These are phyloP conservation scores for Fistulifera pelliculosa DNA, from an alignment of 108 stramenopile species.

Conservation along the genomic window DNA sequence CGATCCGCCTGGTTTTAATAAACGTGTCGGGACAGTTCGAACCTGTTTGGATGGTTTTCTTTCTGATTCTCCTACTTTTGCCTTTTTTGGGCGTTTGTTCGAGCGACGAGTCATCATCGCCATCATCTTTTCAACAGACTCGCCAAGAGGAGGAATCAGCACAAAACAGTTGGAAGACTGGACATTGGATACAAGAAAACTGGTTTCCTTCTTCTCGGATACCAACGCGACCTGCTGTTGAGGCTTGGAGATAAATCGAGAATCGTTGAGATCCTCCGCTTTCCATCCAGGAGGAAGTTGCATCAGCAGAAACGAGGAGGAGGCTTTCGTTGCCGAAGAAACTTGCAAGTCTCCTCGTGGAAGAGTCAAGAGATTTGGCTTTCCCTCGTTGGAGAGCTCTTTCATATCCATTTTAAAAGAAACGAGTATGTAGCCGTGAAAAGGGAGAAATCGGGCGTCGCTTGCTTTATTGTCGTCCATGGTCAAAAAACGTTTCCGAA, in stretches of 20 bases:
- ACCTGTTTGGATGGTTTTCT: neutral
- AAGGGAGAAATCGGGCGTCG: no score
- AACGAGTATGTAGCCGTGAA: no score
- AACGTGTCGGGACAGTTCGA: constrained; percentile 7
- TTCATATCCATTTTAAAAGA: no score
- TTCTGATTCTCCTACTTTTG: no score
- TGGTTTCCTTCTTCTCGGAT: neutral
- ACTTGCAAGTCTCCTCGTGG: constrained; percentile 8
- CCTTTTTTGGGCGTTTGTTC: neutral
- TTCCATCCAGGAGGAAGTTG: constrained; percentile 11
- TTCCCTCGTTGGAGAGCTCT: neutral
- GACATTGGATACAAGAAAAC: constrained; percentile 10
- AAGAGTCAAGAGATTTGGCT: constrained; percentile 4
- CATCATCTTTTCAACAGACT: neutral
- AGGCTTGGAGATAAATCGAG: constrained; percentile 7
- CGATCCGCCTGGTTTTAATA: constrained; percentile 8
- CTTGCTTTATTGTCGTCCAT: no score
- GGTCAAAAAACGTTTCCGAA: no score
- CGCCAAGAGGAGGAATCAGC: constrained; percentile 11
- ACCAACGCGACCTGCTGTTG: constrained; percentile 12
- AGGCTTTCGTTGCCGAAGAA: no score
- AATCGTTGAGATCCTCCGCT: neutral
- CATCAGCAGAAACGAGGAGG: constrained; percentile 6
- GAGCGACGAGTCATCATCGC: neutral
- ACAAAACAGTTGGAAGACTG: constrained; percentile 25